These are phyloP conservation scores for Magnusiomyces fungicola DNA, from an alignment of 1,139 yeast genomes.

Conservation along the genomic window DNA sequence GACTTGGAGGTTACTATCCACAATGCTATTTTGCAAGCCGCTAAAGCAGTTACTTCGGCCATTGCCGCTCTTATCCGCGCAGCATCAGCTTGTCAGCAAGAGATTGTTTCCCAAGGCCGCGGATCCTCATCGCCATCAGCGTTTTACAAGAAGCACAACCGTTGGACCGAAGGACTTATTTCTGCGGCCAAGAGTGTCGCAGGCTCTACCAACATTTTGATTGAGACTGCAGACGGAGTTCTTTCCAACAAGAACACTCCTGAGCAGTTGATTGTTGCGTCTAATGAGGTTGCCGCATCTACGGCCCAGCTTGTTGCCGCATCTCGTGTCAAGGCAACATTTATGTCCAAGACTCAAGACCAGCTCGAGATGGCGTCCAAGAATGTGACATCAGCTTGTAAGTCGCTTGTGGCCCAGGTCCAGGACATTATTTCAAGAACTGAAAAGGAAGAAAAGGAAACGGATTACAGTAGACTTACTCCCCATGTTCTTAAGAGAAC, in stretches of 20 bases:
- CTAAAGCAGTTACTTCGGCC: constrained; percentile 75
- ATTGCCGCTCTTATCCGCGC: constrained; percentile 65
- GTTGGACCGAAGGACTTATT: constrained; percentile 92
- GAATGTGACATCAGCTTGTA: constrained; percentile 68
- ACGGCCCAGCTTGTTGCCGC: constrained; percentile 93
- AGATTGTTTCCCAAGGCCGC: constrained; percentile 66
- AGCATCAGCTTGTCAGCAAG: constrained; percentile 76
- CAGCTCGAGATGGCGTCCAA: constrained; percentile 62
- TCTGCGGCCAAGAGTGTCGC: constrained; percentile 91
- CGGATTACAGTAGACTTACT: constrained; percentile 63
- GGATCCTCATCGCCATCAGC: constrained; percentile 65
- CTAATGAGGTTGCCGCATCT: constrained; percentile 88
- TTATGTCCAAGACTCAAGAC: constrained; percentile 72
- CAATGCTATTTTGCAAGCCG: constrained; percentile 70
- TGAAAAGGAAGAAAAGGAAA: constrained; percentile 31
- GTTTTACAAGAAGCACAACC: constrained; percentile 77
- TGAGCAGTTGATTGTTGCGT: constrained; percentile 83
- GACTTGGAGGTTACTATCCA: constrained; percentile 64
- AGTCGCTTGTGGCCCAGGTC: constrained; percentile 61
- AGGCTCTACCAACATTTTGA: constrained; percentile 69
- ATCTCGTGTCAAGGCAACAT: constrained; percentile 77
- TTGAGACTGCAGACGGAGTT: constrained; percentile 82
- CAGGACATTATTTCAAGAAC: constrained; percentile 48
- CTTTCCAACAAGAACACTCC: constrained; percentile 55
- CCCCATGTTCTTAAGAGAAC: constrained; percentile 79